Conservation (phyloP, 140 eudicot genomes). For the Bidens hawaiensis region DNA sequence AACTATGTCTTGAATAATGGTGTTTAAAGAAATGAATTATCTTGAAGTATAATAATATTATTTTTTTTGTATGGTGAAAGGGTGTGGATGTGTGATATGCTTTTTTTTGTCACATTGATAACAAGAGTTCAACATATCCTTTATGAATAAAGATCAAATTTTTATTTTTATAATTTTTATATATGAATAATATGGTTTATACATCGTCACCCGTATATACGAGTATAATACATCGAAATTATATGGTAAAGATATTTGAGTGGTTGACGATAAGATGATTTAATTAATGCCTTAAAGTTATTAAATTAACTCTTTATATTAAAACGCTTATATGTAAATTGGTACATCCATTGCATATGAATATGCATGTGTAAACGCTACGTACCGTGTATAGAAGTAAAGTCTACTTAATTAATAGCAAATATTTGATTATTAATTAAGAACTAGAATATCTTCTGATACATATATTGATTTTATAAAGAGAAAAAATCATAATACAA, state of each 20-base stretch:
- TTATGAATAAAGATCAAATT: background rate
- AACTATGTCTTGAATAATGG: constrained; percentile 9
- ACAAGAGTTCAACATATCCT: constrained; percentile 13
- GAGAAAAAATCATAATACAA: too few species aligned
- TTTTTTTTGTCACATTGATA: constrained; percentile 19
- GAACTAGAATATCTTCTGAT: background rate
- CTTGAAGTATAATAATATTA: constrained; percentile 7
- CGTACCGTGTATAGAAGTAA: background rate
- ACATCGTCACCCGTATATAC: background rate
- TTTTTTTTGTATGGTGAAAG: constrained; percentile 3
- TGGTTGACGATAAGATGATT: background rate
- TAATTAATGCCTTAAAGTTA: background rate
- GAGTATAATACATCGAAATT: background rate
- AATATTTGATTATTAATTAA: background rate
- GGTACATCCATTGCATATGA: background rate
- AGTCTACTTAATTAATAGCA: too few species aligned
- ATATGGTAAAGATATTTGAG: background rate
- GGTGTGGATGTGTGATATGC: constrained; percentile 18
- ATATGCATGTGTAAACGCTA: background rate
- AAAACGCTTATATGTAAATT: background rate
- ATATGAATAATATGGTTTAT: background rate
- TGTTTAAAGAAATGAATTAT: constrained; percentile 2
- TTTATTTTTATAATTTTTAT: background rate
- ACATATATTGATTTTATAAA: too few species aligned
- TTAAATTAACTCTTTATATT: background rate